Percentiles rank a stretch among this genome's conserved stretches.
Evolutionary conservation across 352 stramenopile genomes (phyloP).

Genomic region (Ophiocytium majus): DNA sequence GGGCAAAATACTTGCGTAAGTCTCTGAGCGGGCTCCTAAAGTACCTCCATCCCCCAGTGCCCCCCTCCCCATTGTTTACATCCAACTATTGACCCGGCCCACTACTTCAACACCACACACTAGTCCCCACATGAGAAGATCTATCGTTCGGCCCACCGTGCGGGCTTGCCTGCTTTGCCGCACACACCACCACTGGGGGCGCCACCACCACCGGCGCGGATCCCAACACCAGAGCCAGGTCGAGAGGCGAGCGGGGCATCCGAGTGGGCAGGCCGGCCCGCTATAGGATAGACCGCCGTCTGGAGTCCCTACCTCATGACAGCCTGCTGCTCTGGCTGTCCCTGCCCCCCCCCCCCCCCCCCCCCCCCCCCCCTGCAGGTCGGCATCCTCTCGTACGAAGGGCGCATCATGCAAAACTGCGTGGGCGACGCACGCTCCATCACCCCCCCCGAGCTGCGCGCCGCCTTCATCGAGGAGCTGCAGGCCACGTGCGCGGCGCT

Average conservation of each 20-base stretch:
- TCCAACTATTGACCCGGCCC: too few relatives aligned
- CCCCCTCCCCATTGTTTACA: too few relatives aligned
- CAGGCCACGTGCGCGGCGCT: neutral
- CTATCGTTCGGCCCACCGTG: too few relatives aligned
- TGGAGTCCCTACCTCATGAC: neutral
- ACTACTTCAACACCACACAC: too few relatives aligned
- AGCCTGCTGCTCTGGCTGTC: neutral
- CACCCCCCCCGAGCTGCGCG: neutral
- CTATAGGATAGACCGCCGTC: neutral
- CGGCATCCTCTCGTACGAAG: constrained; percentile 8
- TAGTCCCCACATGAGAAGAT: too few relatives aligned
- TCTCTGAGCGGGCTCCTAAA: too few relatives aligned
- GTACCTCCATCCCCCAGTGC: too few relatives aligned
- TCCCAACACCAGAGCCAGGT: too few relatives aligned
- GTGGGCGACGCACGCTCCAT: neutral
- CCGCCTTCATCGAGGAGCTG: neutral
- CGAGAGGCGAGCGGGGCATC: neutral
- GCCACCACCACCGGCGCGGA: too few relatives aligned
- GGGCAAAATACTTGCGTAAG: too few relatives aligned
- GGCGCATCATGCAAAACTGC: neutral
- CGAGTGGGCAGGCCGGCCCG: neutral
- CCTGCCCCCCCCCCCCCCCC: neutral
- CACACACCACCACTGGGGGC: neutral
- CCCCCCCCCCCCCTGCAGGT: neutral
- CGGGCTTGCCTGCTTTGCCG: too few relatives aligned